Conservation (phyloP, 139 green algal species). For the Mychonastes homosphaera region DNA sequence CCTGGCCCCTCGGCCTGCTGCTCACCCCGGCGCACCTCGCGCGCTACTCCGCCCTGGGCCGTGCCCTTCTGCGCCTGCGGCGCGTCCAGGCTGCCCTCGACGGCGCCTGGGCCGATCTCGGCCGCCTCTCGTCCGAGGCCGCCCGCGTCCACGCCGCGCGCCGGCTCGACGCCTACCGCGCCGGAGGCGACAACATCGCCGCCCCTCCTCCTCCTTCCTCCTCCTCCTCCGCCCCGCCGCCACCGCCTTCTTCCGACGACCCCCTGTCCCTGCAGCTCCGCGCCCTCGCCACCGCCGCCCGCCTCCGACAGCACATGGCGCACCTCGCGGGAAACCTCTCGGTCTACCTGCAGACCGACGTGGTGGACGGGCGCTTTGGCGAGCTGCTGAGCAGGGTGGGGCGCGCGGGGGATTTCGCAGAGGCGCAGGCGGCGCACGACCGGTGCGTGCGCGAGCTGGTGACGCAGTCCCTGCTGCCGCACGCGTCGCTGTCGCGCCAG, state of each 20-base stretch:
- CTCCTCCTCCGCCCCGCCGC: too few relatives aligned
- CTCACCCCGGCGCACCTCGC: constrained; percentile 41
- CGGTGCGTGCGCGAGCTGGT: constrained; percentile 51
- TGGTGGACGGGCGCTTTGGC: constrained; percentile 57
- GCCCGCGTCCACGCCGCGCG: too few relatives aligned
- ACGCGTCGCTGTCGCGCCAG: constrained; percentile 18
- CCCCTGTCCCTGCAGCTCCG: too few relatives aligned
- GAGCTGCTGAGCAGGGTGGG: constrained; percentile 38
- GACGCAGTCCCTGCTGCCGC: constrained; percentile 59
- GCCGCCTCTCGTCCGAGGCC: too few relatives aligned
- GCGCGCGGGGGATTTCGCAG: constrained; percentile 35
- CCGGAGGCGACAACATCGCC: too few relatives aligned
- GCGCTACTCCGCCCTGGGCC: constrained; percentile 69
- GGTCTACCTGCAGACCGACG: constrained; percentile 81
- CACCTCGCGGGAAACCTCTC: constrained; percentile 72
- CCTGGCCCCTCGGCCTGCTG: constrained; percentile 79
- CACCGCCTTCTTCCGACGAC: too few relatives aligned
- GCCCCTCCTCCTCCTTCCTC: too few relatives aligned
- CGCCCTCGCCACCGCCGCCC: too few relatives aligned
- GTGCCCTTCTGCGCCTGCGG: constrained; percentile 69
- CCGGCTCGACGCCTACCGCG: too few relatives aligned
- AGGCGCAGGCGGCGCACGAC: constrained; percentile 52
- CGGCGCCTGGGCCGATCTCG: constrained; percentile 42
- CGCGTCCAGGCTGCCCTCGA: constrained; percentile 62
- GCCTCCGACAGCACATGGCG: constrained; percentile 65